Percentiles rank a stretch among this genome's conserved stretches.
Conservation (phyloP, 2,329 filamentous ascomycete species). For the Penicillium rolfsii region DNA sequence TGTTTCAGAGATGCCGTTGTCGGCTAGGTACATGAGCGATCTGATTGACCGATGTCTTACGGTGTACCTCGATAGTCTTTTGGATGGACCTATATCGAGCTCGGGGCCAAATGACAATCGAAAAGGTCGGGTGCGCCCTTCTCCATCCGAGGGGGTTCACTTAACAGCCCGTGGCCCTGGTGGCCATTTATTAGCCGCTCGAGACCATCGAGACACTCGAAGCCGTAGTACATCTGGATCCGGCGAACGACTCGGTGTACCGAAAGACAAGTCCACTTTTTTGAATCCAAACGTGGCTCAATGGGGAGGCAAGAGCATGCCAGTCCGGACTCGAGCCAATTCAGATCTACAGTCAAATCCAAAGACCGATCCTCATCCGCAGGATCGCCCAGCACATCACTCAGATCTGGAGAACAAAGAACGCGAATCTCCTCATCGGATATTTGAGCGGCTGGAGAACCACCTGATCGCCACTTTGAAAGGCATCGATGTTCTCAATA, state of each 20-base stretch:
- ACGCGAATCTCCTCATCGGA: slow-evolving; percentile 46
- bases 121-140: slow-evolving; percentile 10
- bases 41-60: slow-evolving; percentile 61
- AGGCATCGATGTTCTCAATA: slow-evolving; percentile 72
- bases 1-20: slow-evolving; percentile 53
- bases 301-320: slow-evolving; percentile 26
- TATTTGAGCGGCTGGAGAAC: slow-evolving; percentile 78
- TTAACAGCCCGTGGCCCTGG: slow-evolving; percentile 14
- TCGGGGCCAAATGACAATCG: slow-evolving; percentile 26
- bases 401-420: slow-evolving; percentile 45
- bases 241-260: slow-evolving; percentile 20
- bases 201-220: slow-evolving; percentile 27
- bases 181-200: slow-evolving; percentile 26
- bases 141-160: slow-evolving; percentile 17
- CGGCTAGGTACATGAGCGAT: slow-evolving; percentile 61
- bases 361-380: slow-evolving; percentile 26
- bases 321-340: slow-evolving; percentile 32
- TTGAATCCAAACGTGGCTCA: slow-evolving; percentile 22
- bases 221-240: slow-evolving; percentile 36
- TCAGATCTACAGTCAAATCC: slow-evolving; percentile 34
- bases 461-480: slow-evolving; percentile 72
- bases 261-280: slow-evolving; percentile 23
- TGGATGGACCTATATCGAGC: slow-evolving; percentile 32
- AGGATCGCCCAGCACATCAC: slow-evolving; percentile 21
- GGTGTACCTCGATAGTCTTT: slow-evolving; percentile 52